Evolutionary conservation across 768 basidiomycete genomes (phyloP).

Genomic region (Boletus bicolor): DNA sequence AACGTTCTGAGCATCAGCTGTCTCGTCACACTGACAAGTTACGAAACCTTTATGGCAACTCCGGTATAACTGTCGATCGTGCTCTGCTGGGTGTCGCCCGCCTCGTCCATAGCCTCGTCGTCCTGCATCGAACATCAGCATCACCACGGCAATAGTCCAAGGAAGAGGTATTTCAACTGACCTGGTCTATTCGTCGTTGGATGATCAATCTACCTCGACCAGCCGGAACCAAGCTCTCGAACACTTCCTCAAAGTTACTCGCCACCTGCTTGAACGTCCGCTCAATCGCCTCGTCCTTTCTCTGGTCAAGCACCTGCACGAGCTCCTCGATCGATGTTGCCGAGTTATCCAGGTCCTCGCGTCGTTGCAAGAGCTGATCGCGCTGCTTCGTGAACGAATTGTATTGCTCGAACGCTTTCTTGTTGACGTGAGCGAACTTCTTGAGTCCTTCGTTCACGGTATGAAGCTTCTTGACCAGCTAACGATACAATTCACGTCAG

Average conservation of each 20-base stretch:
- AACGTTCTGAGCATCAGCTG: background rate
- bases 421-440: conserved; percentile 98
- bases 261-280: conserved; percentile 98
- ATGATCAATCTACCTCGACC: conserved; percentile 91
- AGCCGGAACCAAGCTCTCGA: conserved; percentile 92
- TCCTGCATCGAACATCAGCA: conserved; percentile 42
- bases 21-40: background rate
- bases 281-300: conserved; percentile 99
- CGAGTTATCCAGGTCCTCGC: conserved; percentile 89
- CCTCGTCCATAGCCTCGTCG: conserved; percentile 65
- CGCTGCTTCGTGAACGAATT: conserved; percentile 97
- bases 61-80: conserved; percentile 94
- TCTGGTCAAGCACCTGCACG: conserved; percentile 89
- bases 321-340: conserved; percentile 88
- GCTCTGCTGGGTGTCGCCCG: conserved; percentile 68
- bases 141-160: background rate
- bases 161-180: conserved; percentile 16
- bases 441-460: conserved; percentile 89
- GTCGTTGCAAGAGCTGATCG: conserved; percentile 80
- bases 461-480: conserved; percentile 95
- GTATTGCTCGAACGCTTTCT: conserved; percentile 99
- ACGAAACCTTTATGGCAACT: conserved; percentile 82
- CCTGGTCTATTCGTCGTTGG: conserved; percentile 86
- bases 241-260: conserved; percentile 95
- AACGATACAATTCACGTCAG: conserved; percentile 9